phyloP scores from a whole-genome alignment of 345 rosid species.

The Populus tremula region DNA sequence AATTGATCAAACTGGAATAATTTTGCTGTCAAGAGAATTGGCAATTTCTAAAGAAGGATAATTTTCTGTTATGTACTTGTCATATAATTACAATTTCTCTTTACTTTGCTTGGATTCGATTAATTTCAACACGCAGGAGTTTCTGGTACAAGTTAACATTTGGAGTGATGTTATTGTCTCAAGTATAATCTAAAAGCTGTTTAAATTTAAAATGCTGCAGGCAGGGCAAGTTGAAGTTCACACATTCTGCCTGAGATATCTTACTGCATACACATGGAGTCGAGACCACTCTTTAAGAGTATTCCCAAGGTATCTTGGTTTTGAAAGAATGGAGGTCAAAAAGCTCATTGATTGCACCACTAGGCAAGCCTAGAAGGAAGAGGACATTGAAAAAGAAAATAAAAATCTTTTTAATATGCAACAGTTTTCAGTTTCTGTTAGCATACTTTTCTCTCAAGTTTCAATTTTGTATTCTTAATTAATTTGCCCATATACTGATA shows the following conservation, averaged over 20 bases:
- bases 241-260: background rate
- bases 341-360: constrained; percentile 16
- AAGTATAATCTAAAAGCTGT: background rate
- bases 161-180: background rate
- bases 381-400: background rate
- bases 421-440: constrained; percentile 27
- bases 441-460: constrained; percentile 11
- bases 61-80: too few relatives aligned
- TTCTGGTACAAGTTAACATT: too few relatives aligned
- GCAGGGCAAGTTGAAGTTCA: background rate
- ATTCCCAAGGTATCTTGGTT: constrained; percentile 19
- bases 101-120: too few relatives aligned
- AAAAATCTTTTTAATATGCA: background rate
- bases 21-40: too few relatives aligned
- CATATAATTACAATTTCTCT: too few relatives aligned
- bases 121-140: too few relatives aligned
- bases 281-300: background rate
- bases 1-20: too few relatives aligned
- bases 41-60: too few relatives aligned
- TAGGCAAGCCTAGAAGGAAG: background rate
- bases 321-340: constrained; percentile 13
- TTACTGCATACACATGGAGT: background rate
- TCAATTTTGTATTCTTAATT: background rate
- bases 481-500: background rate
- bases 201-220: background rate